These are phyloP conservation scores for Pulicaria dysenterica DNA, from an alignment of 129 eudicot species.

Conservation along the genomic window DNA sequence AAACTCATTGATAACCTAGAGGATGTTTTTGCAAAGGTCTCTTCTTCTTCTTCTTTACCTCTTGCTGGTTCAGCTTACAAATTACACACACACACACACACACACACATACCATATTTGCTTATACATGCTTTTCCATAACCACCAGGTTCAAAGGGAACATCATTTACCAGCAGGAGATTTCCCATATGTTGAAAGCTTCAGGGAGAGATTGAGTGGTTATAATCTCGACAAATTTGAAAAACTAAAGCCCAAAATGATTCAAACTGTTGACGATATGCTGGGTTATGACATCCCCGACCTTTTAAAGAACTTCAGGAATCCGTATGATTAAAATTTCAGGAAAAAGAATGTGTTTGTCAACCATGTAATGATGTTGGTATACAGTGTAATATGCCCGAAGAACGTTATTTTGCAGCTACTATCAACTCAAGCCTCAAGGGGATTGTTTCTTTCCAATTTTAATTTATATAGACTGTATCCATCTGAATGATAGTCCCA, in stretches of 20 bases:
- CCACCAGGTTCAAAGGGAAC: constrained; percentile 86
- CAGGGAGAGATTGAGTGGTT: constrained; percentile 69
- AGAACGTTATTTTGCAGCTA: not conserved
- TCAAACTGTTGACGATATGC: constrained; percentile 90
- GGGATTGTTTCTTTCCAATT: too few relatives aligned
- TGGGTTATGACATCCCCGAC: constrained; percentile 84
- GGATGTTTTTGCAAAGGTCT: constrained; percentile 82
- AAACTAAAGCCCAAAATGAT: constrained; percentile 80
- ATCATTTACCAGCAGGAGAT: constrained; percentile 88
- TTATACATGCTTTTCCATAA: not conserved
- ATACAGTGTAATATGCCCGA: constrained; percentile 9
- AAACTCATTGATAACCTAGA: constrained; percentile 75
- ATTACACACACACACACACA: not conserved
- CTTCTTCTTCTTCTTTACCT: constrained; percentile 16
- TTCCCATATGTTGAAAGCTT: constrained; percentile 83
- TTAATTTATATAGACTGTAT: too few relatives aligned
- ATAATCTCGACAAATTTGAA: constrained; percentile 79
- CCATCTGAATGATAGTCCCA: too few relatives aligned
- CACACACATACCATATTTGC: not conserved
- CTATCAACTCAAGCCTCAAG: too few relatives aligned
- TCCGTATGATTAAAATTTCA: constrained; percentile 59
- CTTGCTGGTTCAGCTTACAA: not conserved
- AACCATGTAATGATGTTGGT: not conserved
- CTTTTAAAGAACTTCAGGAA: constrained; percentile 83
- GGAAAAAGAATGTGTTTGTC: not conserved